These are phyloP conservation scores for Babesia bigemina DNA, from an alignment of 169 alveolate genomes.

Conservation along the genomic window DNA sequence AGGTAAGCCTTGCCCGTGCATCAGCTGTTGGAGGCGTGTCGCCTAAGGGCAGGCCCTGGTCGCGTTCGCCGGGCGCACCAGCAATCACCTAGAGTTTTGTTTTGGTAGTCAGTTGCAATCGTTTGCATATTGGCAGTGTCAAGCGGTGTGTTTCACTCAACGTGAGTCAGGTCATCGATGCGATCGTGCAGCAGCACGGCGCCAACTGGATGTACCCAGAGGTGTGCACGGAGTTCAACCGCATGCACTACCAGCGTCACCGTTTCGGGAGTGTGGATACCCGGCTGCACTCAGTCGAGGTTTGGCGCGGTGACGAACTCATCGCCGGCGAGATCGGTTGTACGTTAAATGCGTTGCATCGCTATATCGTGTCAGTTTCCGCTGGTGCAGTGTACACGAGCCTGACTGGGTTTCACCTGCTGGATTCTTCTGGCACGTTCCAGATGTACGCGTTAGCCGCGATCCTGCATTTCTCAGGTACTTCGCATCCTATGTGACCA, in stretches of 20 bases:
- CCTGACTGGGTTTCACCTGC: slow-evolving; percentile 74
- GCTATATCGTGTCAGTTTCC: slow-evolving; percentile 20
- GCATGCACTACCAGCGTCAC: slow-evolving; percentile 56
- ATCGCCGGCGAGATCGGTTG: slow-evolving; percentile 80
- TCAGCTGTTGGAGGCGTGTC: background rate
- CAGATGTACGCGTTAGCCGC: slow-evolving; percentile 76
- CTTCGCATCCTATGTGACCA: background rate
- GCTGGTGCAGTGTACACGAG: slow-evolving; percentile 76
- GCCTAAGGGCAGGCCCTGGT: background rate
- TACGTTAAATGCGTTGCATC: background rate
- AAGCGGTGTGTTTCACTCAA: background rate
- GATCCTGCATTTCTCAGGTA: slow-evolving; percentile 54
- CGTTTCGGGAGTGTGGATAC: slow-evolving; percentile 14
- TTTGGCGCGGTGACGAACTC: slow-evolving; percentile 66
- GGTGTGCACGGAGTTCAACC: slow-evolving; percentile 67
- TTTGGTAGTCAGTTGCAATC: too few species aligned
- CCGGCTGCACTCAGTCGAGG: slow-evolving; percentile 71
- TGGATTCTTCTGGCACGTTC: slow-evolving; percentile 69
- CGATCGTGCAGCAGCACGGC: slow-evolving; percentile 74
- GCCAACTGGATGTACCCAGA: slow-evolving; percentile 78
- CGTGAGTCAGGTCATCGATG: slow-evolving; percentile 60
- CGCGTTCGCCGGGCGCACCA: background rate
- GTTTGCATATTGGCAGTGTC: background rate
- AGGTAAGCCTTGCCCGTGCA: slow-evolving; percentile 6
- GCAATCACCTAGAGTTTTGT: too few species aligned